Evolutionary conservation across 2,329 filamentous ascomycete genomes (phyloP).

Genomic region (Sarocladiaceae sp.): DNA sequence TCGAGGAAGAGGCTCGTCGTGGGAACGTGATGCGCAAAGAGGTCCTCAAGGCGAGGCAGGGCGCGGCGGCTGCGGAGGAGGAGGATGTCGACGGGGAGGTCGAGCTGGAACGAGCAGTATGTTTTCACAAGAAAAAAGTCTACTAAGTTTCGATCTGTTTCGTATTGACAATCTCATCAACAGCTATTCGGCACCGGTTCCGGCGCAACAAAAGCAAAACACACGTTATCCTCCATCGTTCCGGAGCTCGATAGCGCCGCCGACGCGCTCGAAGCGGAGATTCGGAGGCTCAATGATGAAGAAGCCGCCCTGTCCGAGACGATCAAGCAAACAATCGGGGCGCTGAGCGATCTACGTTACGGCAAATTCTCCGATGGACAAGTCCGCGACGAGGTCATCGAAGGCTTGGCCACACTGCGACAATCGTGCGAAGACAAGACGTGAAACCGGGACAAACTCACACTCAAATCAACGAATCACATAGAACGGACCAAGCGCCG

Average conservation of each 20-base stretch:
- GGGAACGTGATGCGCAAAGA: constrained; percentile 53
- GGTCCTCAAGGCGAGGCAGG: constrained; percentile 45
- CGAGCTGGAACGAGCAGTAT: constrained; percentile 53
- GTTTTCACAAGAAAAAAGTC: constrained; percentile 20
- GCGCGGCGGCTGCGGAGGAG: constrained; percentile 39
- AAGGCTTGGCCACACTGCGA: constrained; percentile 52
- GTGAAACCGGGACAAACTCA: constrained; percentile 1
- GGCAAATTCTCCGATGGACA: constrained; percentile 63
- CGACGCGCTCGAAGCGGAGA: constrained; percentile 59
- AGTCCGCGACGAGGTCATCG: constrained; percentile 59
- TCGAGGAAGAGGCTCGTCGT: constrained; percentile 56
- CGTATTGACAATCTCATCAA: constrained; percentile 5
- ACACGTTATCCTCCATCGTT: constrained; percentile 59
- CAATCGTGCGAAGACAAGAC: constrained; percentile 50
- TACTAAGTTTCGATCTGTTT: too few relatives aligned
- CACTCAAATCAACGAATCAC: too few relatives aligned
- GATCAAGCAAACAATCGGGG: constrained; percentile 60
- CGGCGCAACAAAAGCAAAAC: constrained; percentile 41
- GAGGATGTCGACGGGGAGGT: constrained; percentile 57
- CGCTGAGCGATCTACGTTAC: constrained; percentile 76
- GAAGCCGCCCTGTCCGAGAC: constrained; percentile 52
- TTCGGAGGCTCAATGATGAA: constrained; percentile 59
- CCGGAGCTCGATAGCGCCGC: constrained; percentile 64
- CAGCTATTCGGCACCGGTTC: constrained; percentile 52
- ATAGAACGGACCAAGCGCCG: not conserved